Conservation (phyloP, 2,329 filamentous ascomycete species). For the Claviceps pusilla region DNA sequence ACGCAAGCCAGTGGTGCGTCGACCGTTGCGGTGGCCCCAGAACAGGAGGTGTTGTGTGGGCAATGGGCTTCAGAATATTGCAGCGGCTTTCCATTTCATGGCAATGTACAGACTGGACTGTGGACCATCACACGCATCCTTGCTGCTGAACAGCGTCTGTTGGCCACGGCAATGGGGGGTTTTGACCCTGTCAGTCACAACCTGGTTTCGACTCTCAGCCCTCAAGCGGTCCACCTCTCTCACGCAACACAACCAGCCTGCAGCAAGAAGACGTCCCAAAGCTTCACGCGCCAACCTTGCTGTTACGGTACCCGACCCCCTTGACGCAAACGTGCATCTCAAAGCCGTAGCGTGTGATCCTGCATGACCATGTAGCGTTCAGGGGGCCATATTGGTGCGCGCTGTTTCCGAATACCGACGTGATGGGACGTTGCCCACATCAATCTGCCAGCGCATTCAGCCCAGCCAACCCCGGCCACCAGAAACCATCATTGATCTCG, state of each 20-base stretch:
- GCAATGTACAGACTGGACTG: neutral
- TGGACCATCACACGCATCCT: neutral
- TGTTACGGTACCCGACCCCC: slow-evolving; percentile 3
- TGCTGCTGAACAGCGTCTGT: neutral
- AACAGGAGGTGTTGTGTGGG: no score
- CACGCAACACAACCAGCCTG: neutral
- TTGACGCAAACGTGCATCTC: neutral
- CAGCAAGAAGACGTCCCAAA: slow-evolving; percentile 2
- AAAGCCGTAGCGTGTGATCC: neutral
- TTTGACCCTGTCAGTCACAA: slow-evolving; percentile 1
- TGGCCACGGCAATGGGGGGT: neutral
- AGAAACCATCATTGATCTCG: neutral
- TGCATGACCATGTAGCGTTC: slow-evolving; percentile 1
- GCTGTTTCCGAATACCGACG: slow-evolving; percentile 1
- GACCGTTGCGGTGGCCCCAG: neutral
- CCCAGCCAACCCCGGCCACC: neutral
- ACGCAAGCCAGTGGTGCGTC: neutral
- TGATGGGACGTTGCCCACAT: neutral
- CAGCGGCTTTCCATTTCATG: neutral
- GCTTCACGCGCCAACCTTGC: slow-evolving; percentile 3
- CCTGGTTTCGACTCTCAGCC: neutral
- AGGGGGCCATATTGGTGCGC: neutral
- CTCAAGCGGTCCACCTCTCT: slow-evolving; percentile 5
- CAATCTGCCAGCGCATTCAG: neutral
- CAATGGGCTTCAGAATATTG: neutral